Conservation (phyloP, 2,329 filamentous ascomycete genomes). For the Gremmenia infestans region DNA sequence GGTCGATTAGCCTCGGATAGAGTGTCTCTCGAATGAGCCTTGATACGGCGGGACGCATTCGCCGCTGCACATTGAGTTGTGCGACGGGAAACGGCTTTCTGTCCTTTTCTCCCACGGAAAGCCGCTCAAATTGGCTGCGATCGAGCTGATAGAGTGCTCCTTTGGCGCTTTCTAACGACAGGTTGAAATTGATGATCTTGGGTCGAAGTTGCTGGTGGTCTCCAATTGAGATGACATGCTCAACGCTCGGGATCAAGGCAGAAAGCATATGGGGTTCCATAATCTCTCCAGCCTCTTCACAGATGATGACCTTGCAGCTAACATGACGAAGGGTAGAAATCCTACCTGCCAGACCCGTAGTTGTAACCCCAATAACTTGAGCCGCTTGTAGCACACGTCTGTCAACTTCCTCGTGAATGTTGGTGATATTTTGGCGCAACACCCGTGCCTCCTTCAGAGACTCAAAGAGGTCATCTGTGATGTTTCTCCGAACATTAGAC, state of each 20-base stretch:
- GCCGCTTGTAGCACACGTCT: conserved; percentile 14
- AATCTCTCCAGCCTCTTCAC: conserved; percentile 41
- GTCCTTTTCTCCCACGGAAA: conserved; percentile 15
- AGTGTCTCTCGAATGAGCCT: conserved; percentile 20
- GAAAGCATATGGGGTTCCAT: conserved; percentile 39
- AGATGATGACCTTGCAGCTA: conserved; percentile 29
- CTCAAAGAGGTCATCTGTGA: conserved; percentile 12
- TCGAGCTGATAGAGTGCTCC: conserved; percentile 24
- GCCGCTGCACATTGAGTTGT: conserved; percentile 26
- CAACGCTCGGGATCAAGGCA: conserved; percentile 33
- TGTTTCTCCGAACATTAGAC: conserved; percentile 5
- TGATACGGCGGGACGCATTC: conserved; percentile 29
- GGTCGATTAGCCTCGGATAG: conserved; percentile 24
- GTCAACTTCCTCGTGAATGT: conserved; percentile 15
- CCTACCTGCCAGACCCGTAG: conserved; percentile 44
- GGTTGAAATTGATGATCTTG: conserved; percentile 19
- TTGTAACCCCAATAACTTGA: conserved; percentile 49
- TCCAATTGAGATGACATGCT: conserved; percentile 40
- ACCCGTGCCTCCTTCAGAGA: neutral
- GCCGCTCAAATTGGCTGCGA: conserved; percentile 26
- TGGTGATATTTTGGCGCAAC: neutral
- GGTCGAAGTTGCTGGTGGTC: conserved; percentile 41
- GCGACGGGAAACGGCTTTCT: conserved; percentile 19
- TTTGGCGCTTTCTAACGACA: conserved; percentile 29
- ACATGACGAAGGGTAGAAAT: conserved; percentile 30